phyloP scores from a whole-genome alignment of 148 eudicot genomes.

The Camellia japonica region DNA sequence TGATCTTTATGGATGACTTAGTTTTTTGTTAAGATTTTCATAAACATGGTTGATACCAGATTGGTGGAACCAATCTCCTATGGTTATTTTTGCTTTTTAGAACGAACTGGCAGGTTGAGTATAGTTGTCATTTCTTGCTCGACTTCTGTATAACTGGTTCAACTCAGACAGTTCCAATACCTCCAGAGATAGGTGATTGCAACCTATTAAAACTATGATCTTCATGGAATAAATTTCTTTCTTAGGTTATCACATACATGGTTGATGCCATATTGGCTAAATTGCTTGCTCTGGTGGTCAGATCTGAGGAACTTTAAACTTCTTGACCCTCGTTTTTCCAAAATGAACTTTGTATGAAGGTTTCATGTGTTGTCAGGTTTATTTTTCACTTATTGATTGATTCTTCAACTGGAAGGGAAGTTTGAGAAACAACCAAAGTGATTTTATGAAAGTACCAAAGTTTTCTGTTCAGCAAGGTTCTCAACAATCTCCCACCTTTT shows the following conservation, averaged over 20 bases:
- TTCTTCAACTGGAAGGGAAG: no score
- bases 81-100: not conserved
- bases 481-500: no score
- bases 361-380: no score
- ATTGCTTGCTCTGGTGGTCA: no score
- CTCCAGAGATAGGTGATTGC: not conserved
- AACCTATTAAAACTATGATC: not conserved
- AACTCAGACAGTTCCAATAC: not conserved
- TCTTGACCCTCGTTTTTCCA: no score
- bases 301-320: no score
- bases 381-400: no score
- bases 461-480: no score
- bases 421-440: no score
- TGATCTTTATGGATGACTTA: not conserved
- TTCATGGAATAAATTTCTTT: not conserved
- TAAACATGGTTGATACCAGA: not conserved
- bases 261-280: conserved; percentile 2
- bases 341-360: no score
- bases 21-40: not conserved
- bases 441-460: no score
- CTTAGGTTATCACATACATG: not conserved
- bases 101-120: not conserved
- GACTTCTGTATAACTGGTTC: not conserved
- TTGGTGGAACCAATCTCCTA: not conserved
- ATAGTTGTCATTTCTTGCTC: not conserved